Conservation (phyloP, 1,284 basidiomycete species). For the Inonotus obliquus region DNA sequence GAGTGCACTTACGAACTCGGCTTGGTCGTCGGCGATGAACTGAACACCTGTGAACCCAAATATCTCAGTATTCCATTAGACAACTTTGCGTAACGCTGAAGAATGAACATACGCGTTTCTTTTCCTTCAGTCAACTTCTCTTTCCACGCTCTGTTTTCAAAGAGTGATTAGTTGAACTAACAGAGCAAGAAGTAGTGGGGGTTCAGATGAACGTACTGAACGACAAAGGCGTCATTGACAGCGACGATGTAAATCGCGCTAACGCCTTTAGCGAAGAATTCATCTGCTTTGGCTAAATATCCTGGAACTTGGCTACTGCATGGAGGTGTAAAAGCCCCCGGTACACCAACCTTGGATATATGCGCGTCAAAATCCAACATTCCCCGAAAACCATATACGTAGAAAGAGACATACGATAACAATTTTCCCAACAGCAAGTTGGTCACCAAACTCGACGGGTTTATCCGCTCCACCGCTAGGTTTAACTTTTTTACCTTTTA, state of each 20-base stretch:
- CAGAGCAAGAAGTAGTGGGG: background rate
- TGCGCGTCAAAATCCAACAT: background rate
- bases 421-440: slow-evolving; percentile 54
- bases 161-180: background rate
- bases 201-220: slow-evolving; percentile 38
- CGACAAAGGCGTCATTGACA: slow-evolving; percentile 70
- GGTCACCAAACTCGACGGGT: slow-evolving; percentile 40
- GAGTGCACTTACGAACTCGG: slow-evolving; percentile 48
- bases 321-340: slow-evolving; percentile 56
- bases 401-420: slow-evolving; percentile 48
- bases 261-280: slow-evolving; percentile 69
- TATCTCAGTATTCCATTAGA: background rate
- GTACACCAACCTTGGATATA: slow-evolving; percentile 46
- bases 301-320: slow-evolving; percentile 55
- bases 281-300: slow-evolving; percentile 56
- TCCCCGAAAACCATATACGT: too few species aligned
- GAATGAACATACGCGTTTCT: slow-evolving; percentile 42
- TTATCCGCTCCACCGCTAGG: slow-evolving; percentile 21
- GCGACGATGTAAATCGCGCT: slow-evolving; percentile 62
- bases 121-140: slow-evolving; percentile 47
- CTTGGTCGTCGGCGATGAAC: slow-evolving; percentile 68
- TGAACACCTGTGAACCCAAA: slow-evolving; percentile 37
- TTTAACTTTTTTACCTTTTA: slow-evolving; percentile 3
- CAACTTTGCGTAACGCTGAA: too few species aligned
- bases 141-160: slow-evolving; percentile 61